Evolutionary conservation across 768 basidiomycete genomes (phyloP), one percentile per base, ranked within the genome.

Genomic region (Mycena rosella): DNA sequence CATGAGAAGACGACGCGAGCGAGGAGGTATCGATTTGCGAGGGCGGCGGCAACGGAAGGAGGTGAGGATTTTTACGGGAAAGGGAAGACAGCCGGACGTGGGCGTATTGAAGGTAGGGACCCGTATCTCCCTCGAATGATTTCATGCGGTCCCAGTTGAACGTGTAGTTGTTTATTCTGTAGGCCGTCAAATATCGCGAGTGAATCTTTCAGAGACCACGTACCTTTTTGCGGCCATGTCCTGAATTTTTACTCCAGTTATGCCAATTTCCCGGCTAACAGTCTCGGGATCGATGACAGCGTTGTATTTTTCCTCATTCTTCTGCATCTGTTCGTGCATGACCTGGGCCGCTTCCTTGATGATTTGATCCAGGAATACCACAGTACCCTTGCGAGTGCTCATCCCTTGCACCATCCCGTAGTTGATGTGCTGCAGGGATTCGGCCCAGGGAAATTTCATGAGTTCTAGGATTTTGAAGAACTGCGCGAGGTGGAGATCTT

Each of bases 301-400:
- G 5, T 83, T 87, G 74, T 96, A 98, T 80, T 99, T 99, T 58
- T 90, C 95, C 80, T 95, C 91, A 77, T 98, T 98, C 80, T 91
- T 91, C 79, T 83, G 85, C 97, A 99, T 99, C 80, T 96, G 95
- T 65, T 96, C 96, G 80, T 94, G 95, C 97, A 99, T 99, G 55
- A 92, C 90, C 48, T 87, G 85, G 6, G 89, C 86, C 0, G 96
- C 95, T 75, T 98, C 96, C 72, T 91, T 88, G 77, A 95, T 92
- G 71, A 95, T 98, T 78, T 98, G 89, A 73, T 98, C 90, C 32
- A 99, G 82, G 87, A 98, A 98, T 55, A 97, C 96, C 49, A 94
- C 96, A 0, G 95, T 98, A 38, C 96, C 96, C 79, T 91, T 95
- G 34, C 94, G 88, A 26, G 94, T 95, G 78, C 91, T 96, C 97